Evolutionary conservation across 768 basidiomycete species (phyloP).

Genomic region (Neoboletus magnificus): DNA sequence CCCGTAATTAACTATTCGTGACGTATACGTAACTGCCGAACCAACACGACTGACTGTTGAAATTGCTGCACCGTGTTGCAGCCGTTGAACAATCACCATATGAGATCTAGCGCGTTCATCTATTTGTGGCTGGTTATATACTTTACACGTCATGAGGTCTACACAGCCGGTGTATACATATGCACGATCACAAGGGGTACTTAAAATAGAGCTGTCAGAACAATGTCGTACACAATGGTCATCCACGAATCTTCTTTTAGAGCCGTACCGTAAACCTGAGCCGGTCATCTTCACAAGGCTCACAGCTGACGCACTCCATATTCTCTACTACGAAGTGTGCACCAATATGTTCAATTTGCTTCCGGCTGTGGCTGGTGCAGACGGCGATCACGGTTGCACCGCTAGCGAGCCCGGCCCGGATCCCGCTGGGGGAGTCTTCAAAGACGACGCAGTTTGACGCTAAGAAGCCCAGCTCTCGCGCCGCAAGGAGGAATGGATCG

Average conservation of each 20-base stretch:
- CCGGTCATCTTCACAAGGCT: slow-evolving; percentile 37
- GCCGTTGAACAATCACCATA: too few relatives aligned
- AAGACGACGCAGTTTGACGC: slow-evolving; percentile 69
- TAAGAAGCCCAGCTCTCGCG: slow-evolving; percentile 52
- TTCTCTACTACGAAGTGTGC: slow-evolving; percentile 56
- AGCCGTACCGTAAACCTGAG: slow-evolving; percentile 44
- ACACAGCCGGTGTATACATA: neutral
- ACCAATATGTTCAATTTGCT: slow-evolving; percentile 51
- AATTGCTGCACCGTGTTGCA: neutral
- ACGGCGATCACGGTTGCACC: slow-evolving; percentile 72
- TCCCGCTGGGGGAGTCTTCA: slow-evolving; percentile 68
- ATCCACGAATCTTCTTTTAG: neutral
- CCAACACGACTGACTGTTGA: neutral
- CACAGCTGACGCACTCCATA: slow-evolving; percentile 48
- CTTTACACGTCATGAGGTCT: neutral
- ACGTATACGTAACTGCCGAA: too few relatives aligned
- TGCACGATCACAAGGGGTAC: neutral
- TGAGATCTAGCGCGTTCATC: too few relatives aligned
- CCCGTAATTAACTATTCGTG: too few relatives aligned
- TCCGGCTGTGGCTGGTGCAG: slow-evolving; percentile 66
- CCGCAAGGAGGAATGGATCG: slow-evolving; percentile 63
- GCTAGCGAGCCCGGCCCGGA: slow-evolving; percentile 67
- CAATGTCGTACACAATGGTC: neutral
- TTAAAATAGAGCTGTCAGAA: neutral
- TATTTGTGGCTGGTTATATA: neutral